Conservation (phyloP, 1,284 basidiomycete species). For the Vanrija sp. region DNA sequence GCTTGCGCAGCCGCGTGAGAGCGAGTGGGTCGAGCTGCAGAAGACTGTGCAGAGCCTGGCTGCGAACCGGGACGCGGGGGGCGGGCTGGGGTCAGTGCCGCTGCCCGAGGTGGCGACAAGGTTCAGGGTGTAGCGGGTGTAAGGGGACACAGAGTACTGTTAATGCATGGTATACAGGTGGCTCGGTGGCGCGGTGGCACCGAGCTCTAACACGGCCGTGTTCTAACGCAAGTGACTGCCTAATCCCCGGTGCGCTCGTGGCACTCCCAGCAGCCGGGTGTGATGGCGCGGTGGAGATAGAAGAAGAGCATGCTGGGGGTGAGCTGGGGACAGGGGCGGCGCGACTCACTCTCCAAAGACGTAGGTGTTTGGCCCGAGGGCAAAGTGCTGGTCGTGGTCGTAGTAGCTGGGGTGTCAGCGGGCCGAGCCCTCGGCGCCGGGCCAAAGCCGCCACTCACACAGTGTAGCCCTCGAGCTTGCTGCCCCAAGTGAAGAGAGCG, state of each 20-base stretch:
- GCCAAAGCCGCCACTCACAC: neutral
- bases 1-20: constrained; percentile 67
- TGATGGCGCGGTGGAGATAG: constrained; percentile 21
- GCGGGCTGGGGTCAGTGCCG: neutral
- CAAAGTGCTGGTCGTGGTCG: constrained; percentile 27
- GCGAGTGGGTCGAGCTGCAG: constrained; percentile 85
- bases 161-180: constrained; percentile 6
- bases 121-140: neutral
- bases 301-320: constrained; percentile 23
- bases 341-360: constrained; percentile 26
- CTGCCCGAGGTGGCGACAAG: neutral
- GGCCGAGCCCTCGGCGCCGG: constrained; percentile 2
- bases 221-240: too few species aligned
- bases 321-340: neutral
- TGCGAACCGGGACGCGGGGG: constrained; percentile 10
- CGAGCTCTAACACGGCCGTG: too few species aligned
- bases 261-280: constrained; percentile 22
- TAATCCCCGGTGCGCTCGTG: constrained; percentile 9
- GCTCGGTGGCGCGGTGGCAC: too few species aligned
- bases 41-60: constrained; percentile 57
- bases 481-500: constrained; percentile 15
- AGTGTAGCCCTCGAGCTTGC: constrained; percentile 9
- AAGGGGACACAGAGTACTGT: neutral
- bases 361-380: constrained; percentile 21
- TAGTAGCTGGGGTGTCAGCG: constrained; percentile 16